Base-by-base conservation (phyloP, 164 flowering plant genomes). In the Cinnamomum micranthum region DNA sequence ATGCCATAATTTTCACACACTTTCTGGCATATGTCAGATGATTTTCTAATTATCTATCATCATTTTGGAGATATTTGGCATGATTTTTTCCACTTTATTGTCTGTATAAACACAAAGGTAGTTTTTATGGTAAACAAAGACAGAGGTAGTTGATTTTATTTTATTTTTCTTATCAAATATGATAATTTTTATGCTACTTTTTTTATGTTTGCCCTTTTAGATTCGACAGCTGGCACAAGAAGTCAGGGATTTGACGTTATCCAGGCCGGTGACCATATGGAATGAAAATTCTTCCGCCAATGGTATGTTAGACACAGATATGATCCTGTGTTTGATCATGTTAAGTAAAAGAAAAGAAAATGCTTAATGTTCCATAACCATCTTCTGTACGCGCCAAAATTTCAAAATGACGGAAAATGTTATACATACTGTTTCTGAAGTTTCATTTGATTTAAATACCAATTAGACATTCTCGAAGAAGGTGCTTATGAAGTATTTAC, bases 141-240 rank as follows among this genome's bases (percentile, higher is more conserved):
- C 35, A 2, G 23, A 25, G 19, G 19, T 25, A 13, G 17, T 66
- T 31, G 14, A n/a, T 23, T 66, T 66, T 66, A 6, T 25, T 27
- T 14, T 28, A 4, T 59, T 31, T 25, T 19, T 50, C 23, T 50
- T 77, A 11, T 28, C 3, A 25, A 52, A 52, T 31, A 17, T 19
- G 24, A 35, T 51, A 25, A 66, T 66, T 66, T 66, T 66, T 31
- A 31, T 31, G 35, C 0, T 66, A 25, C 9, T 31, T 51, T 28
- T 69, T 52, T 70, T 52, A n/a, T 64, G 35, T 25, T 11, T 35
- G 75, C 71, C 65, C 62, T 71, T 75, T 77, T 80, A 91, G 97
- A 82, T 92, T 78, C 91, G 86, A 19, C 90, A 87, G 72, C 76
- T 92, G 86, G 88, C 97, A 64, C 84, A 88, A 84, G 97, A 92